Evolutionary conservation across 2,329 filamentous ascomycete genomes (phyloP), one percentile per base, ranked within the genome.

Genomic region (Colletotrichum musicola): DNA sequence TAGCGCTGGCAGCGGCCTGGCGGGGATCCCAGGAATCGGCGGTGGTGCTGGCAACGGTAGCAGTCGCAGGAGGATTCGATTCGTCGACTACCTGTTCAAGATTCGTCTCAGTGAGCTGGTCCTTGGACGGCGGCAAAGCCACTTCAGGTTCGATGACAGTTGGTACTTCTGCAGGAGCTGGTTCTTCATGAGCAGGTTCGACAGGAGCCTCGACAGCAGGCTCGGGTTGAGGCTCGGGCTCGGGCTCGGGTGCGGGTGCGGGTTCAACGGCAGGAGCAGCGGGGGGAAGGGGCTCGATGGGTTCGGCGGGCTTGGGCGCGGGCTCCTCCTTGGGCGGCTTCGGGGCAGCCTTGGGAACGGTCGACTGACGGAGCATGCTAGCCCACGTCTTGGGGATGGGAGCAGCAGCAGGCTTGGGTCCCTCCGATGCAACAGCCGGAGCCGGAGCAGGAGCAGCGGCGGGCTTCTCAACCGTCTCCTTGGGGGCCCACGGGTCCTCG

Each of bases 81-180:
- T 86, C 87, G 81, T 98, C 95, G 72, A 90, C 92, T 74, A 98
- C 87, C 81, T 95, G 93, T 79, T 97, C 95, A 66, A 98, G 91
- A 81, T 98, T 98, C 74, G 91, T 92, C 82, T 95, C 91, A 30
- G 95, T 98, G 72, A 98, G 88, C 75, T 95, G 90, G 78, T 94
- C 93, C 81, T 92, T 91, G 25, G 93, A 88, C 16, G 93, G 91
- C 55, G 88, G 86, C 53, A 95, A 80, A 55, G 86, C 83, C 58
- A 86, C 80, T 74, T 86, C 87, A 62, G 85, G 80, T 68, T 85
- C 85, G 67, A 83, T 81, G 49, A 83, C 79, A 62, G 79, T n/a
- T 63, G 68, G 58, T 67, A 70, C 53, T 71, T 75, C 73, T 40
- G 74, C 74, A 16, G 73, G 66, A 30, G 74, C 69, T 51, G 75